A percentile compares a stretch with the other conserved stretches of the same genome.
These are phyloP conservation scores for Suillus clintonianus DNA, from an alignment of 768 basidiomycete genomes.

Conservation along the genomic window DNA sequence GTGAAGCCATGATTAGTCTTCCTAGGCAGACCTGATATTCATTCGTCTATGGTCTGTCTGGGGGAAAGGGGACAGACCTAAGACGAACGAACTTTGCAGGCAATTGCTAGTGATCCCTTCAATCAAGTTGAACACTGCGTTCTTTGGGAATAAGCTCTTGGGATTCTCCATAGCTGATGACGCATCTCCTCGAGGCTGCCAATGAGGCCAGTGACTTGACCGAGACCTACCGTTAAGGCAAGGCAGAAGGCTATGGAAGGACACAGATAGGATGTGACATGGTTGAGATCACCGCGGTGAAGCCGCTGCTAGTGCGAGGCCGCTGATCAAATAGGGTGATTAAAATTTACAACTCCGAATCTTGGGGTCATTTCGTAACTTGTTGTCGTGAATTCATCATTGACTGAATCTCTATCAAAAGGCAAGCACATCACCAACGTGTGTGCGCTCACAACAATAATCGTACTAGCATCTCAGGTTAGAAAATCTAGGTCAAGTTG, in stretches of 20 bases:
- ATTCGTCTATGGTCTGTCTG: no score
- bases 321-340: constrained; percentile 52
- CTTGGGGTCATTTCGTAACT: constrained; percentile 13
- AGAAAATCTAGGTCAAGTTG: not conserved
- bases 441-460: not conserved
- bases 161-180: constrained; percentile 67
- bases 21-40: no score
- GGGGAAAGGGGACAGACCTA: no score
- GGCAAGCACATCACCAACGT: not conserved
- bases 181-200: constrained; percentile 67
- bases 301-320: constrained; percentile 16
- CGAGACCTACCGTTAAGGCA: constrained; percentile 80
- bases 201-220: constrained; percentile 81
- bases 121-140: no score
- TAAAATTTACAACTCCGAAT: constrained; percentile 32
- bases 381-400: not conserved
- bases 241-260: constrained; percentile 53
- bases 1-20: constrained; percentile 7
- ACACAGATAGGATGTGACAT: constrained; percentile 45
- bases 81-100: not conserved
- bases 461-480: not conserved
- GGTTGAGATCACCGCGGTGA: constrained; percentile 59
- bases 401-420: not conserved
- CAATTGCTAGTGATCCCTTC: not conserved
- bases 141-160: constrained; percentile 63